Evolutionary conservation across 2,329 filamentous ascomycete genomes (phyloP), one percentile per base, ranked within the genome.

Genomic region (Colletotrichum tropicale): DNA sequence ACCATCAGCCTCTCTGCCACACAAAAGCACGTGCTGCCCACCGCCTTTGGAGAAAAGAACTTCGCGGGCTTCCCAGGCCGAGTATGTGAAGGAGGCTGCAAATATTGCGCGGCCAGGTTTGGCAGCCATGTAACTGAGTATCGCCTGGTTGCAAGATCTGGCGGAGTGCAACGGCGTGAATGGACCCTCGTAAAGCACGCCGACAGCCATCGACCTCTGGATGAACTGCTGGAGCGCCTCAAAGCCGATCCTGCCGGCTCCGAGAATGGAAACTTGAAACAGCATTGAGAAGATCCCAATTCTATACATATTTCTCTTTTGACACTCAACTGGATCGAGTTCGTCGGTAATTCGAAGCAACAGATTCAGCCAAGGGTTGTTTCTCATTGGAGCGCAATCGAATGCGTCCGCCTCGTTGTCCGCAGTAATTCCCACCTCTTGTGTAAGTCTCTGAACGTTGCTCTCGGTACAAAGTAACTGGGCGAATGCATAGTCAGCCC

Each of bases 111-210:
- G 2, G 10, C 43, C 43, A 48, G 43, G 43, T 48, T 48, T 48
- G 1, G n/a, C n/a, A 48, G 43, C 10, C 43, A 48, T 48, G 43
- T 48, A 48, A n/a, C 43, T 48, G n/a, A 48, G 43, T 48, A 48
- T 8, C 3, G 43, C 43, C 43, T 21, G 43, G 3, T 12, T 48
- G 43, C 43, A 48, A 48, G 43, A 21, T 21, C 43, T 21, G n/a
- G 87, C 82, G 36, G 88, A 28, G 16, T 26, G 55, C 55, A 58
- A 28, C 18, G 55, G 24, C 26, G 55, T 30, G 26, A 58, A 58
- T 26, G 55, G 55, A 28, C 55, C 55, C 26, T 58, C 55, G 55
- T 58, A 58, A 26, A 58, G 55, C 16, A 58, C 15, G 24, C 55
- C 55, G 24, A 28, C 55, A 30, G 55, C 55, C 55, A 58, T 58